Evolutionary conservation across 1,284 basidiomycete species (phyloP), one percentile per base, ranked within the genome.

Genomic region (Malassezia cuniculi): DNA sequence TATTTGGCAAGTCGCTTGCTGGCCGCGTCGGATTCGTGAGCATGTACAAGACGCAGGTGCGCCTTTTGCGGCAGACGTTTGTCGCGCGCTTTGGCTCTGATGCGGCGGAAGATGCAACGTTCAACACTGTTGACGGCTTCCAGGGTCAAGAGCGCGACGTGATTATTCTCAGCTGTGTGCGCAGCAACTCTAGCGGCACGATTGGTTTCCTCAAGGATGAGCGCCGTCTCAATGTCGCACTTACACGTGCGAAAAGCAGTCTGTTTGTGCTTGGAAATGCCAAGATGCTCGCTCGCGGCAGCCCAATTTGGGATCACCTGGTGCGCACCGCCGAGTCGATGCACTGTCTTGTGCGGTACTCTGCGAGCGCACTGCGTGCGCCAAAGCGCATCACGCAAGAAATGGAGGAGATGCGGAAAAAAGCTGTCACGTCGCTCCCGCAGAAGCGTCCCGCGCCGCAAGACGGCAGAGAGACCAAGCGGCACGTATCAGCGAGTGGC

Each of bases 111-210:
- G 77, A 75, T 21, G 78, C 97, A 29, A 83, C 93, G 55, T 95
- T 99, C 72, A 85, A 93, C 65, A 97, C 93, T 0, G 93, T 99
- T 9, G 93, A 99, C 68, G 93, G 93, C 2, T 99, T 97, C 77
- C 93, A 99, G 68, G 93, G 93, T 22, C 79, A 93, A 64, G 93
- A 99, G 72, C 97, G 97, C 75, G 93, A 99, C 69, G 95, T 97
- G 62, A 95, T 99, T 69, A 95, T 99, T 58, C 76, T 99, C 36
- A 87, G 82, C 66, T 97, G 93, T 68, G 93, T 99, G n/a, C 75
- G 93, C 61, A 93, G 86, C 71, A 45, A 45, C 30, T 11, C 15
- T 7, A 9, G 33, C 8, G 27, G 31, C 26, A 21, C 4, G 34
- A 79, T 97, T 46, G 93, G 90, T 52, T 95, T 95, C 74, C 34